These are phyloP conservation scores for Claviceps africana DNA, from an alignment of 2,329 filamentous ascomycete genomes.

Conservation along the genomic window DNA sequence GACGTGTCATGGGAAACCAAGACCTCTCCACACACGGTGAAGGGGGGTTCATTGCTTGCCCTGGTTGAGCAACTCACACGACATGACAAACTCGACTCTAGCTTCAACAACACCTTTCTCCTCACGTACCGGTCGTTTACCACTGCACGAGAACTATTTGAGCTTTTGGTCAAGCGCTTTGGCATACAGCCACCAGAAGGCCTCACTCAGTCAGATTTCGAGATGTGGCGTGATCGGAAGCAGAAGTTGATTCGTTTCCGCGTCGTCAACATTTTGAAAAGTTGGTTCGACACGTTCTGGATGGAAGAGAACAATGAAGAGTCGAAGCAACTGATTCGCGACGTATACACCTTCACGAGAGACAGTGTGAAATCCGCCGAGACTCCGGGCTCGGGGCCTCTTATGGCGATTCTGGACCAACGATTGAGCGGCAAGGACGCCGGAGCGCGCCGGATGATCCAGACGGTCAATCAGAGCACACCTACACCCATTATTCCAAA, in stretches of 20 bases:
- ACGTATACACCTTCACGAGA: constrained; percentile 81
- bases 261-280: constrained; percentile 95
- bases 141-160: constrained; percentile 76
- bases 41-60: constrained; percentile 77
- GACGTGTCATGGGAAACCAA: constrained; percentile 88
- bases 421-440: constrained; percentile 78
- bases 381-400: constrained; percentile 70
- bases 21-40: constrained; percentile 57
- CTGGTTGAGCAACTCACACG: constrained; percentile 90
- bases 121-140: constrained; percentile 95
- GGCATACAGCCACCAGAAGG: constrained; percentile 82
- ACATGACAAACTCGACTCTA: constrained; percentile 88
- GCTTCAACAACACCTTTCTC: constrained; percentile 94
- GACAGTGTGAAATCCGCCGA: constrained; percentile 88
- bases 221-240: constrained; percentile 83
- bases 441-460: constrained; percentile 70
- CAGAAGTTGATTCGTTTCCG: constrained; percentile 92
- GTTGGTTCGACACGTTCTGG: constrained; percentile 98
- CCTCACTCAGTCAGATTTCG: constrained; percentile 59
- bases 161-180: constrained; percentile 82
- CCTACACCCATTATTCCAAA: constrained; percentile 87
- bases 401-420: constrained; percentile 82
- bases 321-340: constrained; percentile 70
- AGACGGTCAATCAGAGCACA: constrained; percentile 69
- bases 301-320: constrained; percentile 86